Evolutionary conservation across 768 basidiomycete species (phyloP).

Genomic region (Tremella mesenterica): DNA sequence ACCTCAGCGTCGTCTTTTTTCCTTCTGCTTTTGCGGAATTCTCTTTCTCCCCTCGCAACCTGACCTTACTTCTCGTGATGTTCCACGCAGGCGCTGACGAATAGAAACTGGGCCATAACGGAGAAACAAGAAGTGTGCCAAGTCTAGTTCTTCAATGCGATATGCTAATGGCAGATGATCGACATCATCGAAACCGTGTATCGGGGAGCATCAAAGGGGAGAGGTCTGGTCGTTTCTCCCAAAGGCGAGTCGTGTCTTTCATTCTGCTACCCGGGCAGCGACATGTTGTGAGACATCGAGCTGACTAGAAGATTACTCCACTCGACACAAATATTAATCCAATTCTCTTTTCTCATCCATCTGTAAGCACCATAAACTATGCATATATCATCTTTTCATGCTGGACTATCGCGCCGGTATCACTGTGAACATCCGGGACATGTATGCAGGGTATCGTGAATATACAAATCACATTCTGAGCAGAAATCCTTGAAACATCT

Average conservation of each 20-base stretch:
- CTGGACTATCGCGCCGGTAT: too few species aligned
- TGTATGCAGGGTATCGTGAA: slow-evolving; percentile 89
- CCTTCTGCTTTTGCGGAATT: background rate
- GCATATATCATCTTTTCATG: slow-evolving; percentile 3
- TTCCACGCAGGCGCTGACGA: background rate
- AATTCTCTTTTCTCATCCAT: background rate
- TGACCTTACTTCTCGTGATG: background rate
- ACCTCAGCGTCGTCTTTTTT: background rate
- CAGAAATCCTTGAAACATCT: slow-evolving; percentile 84
- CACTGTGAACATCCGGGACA: slow-evolving; percentile 57
- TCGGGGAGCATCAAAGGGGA: slow-evolving; percentile 91
- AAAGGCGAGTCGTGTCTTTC: slow-evolving; percentile 56
- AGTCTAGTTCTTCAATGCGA: background rate
- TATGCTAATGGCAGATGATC: slow-evolving; percentile 57
- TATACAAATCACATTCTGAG: slow-evolving; percentile 88
- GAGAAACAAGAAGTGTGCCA: slow-evolving; percentile 84
- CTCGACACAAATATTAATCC: slow-evolving; percentile 63
- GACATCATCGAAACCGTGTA: slow-evolving; percentile 98
- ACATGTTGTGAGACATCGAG: too few species aligned
- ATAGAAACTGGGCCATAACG: slow-evolving; percentile 96
- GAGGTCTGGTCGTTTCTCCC: slow-evolving; percentile 93
- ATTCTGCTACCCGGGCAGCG: background rate
- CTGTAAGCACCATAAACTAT: background rate
- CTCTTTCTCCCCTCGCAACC: background rate
- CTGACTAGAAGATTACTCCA: slow-evolving; percentile 60